These are phyloP conservation scores for Chrysoporthe austroafricana DNA, from an alignment of 2,329 filamentous ascomycete species.

Conservation along the genomic window DNA sequence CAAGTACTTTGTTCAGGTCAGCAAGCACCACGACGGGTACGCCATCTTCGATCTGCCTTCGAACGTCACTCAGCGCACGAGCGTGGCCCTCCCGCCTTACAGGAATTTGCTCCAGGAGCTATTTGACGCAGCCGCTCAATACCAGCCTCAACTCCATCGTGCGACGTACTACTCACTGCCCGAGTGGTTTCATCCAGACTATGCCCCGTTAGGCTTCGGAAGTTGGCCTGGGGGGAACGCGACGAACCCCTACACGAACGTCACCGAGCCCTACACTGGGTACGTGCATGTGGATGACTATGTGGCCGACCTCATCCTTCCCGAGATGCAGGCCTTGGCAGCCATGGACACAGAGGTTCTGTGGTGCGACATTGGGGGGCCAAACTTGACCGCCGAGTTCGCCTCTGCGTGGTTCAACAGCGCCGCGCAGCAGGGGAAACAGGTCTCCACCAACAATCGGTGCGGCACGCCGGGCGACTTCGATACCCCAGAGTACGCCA, in stretches of 20 bases:
- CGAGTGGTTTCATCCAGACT: constrained; percentile 52
- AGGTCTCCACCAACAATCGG: constrained; percentile 27
- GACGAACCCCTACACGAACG: constrained; percentile 48
- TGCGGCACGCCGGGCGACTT: constrained; percentile 29
- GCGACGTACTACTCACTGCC: constrained; percentile 50
- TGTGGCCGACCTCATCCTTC: constrained; percentile 45
- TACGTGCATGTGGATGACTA: constrained; percentile 46
- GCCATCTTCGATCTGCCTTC: constrained; percentile 47
- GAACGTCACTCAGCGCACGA: constrained; percentile 45
- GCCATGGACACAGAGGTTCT: constrained; percentile 48
- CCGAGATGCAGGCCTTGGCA: constrained; percentile 49
- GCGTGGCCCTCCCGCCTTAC: constrained; percentile 43
- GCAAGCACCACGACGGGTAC: constrained; percentile 53
- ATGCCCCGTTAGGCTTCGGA: constrained; percentile 44
- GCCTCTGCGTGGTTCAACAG: constrained; percentile 47
- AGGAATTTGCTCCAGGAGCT: constrained; percentile 47
- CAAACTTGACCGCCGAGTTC: constrained; percentile 47
- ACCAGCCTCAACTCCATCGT: constrained; percentile 48
- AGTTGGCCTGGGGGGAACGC: constrained; percentile 47
- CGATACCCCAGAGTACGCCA: constrained; percentile 32
- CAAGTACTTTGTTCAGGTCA: constrained; percentile 41
- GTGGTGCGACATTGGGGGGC: constrained; percentile 52
- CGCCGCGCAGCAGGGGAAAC: constrained; percentile 32
- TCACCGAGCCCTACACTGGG: constrained; percentile 47
- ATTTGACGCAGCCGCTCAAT: constrained; percentile 45